Evolutionary conservation across 768 basidiomycete species (phyloP).

Genomic region (Cystobasidium onofrii): DNA sequence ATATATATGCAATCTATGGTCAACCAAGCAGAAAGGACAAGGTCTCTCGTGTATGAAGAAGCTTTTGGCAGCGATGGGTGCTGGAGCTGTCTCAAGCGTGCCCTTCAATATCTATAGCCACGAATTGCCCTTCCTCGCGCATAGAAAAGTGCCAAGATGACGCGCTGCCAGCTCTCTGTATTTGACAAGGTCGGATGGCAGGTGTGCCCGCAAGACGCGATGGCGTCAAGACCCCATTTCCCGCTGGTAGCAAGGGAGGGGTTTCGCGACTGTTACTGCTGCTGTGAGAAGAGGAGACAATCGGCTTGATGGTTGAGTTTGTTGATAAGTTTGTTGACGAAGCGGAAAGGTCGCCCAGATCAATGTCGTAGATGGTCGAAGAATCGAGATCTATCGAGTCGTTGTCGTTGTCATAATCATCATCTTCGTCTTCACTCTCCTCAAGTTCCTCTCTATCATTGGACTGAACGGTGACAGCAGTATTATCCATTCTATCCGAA

Average conservation of each 20-base stretch:
- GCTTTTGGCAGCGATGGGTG: not conserved
- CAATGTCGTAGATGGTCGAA: not conserved
- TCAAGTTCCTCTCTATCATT: not conserved
- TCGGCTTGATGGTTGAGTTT: no score
- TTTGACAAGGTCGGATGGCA: not conserved
- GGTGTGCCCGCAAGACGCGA: not conserved
- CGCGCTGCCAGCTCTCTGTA: not conserved
- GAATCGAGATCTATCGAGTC: not conserved
- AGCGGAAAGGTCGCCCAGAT: not conserved
- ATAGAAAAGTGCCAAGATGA: constrained; percentile 6
- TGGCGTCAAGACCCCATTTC: not conserved
- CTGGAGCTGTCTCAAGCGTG: not conserved
- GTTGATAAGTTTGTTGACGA: no score
- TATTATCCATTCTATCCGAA: not conserved
- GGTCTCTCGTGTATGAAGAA: no score
- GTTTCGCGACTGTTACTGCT: not conserved
- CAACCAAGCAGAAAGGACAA: no score
- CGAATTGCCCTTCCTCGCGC: constrained; percentile 17
- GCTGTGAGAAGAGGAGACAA: not conserved
- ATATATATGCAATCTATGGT: not conserved
- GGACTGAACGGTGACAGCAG: no score
- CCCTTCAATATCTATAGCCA: constrained; percentile 7
- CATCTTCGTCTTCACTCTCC: not conserved
- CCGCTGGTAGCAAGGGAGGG: not conserved
- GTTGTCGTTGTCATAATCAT: not conserved